phyloP scores from a whole-genome alignment of 352 stramenopile species.

The Pythium chondricola region DNA sequence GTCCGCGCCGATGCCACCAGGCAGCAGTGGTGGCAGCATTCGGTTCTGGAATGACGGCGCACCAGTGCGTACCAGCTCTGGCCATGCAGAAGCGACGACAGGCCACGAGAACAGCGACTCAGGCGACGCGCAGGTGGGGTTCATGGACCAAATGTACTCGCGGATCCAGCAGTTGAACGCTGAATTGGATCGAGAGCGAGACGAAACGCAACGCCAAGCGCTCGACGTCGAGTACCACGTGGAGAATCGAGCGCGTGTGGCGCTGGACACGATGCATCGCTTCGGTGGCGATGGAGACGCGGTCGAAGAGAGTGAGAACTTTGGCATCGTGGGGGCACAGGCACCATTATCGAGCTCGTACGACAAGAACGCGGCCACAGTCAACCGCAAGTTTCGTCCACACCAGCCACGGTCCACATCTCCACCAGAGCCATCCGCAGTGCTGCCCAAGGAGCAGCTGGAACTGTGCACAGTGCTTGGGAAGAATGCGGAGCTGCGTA shows the following conservation, averaged over 20 bases:
- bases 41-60: constrained; percentile 15
- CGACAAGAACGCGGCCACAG: constrained; percentile 9
- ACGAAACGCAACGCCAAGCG: constrained; percentile 8
- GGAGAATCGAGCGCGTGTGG: constrained; percentile 1
- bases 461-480: constrained; percentile 51
- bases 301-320: constrained; percentile 22
- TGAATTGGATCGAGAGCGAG: constrained; percentile 40
- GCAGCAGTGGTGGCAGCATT: background rate
- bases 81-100: too few species aligned
- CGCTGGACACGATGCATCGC: constrained; percentile 19
- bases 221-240: constrained; percentile 18
- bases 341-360: constrained; percentile 1
- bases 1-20: background rate
- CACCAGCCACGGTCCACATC: constrained; percentile 11
- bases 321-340: constrained; percentile 8
- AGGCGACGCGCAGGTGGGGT: constrained; percentile 35
- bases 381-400: constrained; percentile 11
- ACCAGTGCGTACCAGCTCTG: too few species aligned
- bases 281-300: constrained; percentile 8
- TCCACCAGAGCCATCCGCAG: constrained; percentile 3
- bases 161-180: constrained; percentile 45
- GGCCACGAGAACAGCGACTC: too few species aligned
- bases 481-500: constrained; percentile 60
- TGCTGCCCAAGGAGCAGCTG: constrained; percentile 37
- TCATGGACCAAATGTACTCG: constrained; percentile 72